Evolutionary conservation across 768 basidiomycete species (phyloP).

Genomic region (Amyloporia xantha): DNA sequence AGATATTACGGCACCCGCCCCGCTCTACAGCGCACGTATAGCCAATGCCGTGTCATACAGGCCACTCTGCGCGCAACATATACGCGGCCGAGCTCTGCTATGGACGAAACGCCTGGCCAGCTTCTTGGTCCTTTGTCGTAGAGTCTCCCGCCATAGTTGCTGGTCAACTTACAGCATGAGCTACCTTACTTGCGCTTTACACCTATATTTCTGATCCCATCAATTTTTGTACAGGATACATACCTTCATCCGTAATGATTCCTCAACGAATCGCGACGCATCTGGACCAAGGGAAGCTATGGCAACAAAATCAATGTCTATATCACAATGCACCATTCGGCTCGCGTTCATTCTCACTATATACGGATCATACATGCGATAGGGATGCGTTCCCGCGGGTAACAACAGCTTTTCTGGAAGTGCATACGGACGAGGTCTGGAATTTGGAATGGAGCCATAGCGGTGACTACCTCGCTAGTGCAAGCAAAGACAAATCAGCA

Average conservation of each 20-base stretch:
- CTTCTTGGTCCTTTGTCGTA: too few species aligned
- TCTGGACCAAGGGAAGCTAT: conserved; percentile 73
- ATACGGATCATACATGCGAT: conserved; percentile 80
- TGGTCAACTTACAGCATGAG: conserved; percentile 79
- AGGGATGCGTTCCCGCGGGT: conserved; percentile 76
- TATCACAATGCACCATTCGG: conserved; percentile 76
- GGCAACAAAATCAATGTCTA: conserved; percentile 76
- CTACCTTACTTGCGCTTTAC: conserved; percentile 3
- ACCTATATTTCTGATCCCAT: neutral
- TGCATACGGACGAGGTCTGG: conserved; percentile 94
- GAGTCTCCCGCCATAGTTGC: conserved; percentile 65
- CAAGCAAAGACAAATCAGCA: conserved; percentile 79
- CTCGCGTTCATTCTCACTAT: conserved; percentile 65
- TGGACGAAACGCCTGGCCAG: too few species aligned
- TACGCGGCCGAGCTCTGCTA: too few species aligned
- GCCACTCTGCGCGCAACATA: too few species aligned
- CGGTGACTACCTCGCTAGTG: conserved; percentile 78
- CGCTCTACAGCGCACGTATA: too few species aligned
- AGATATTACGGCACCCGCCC: too few species aligned
- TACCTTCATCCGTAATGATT: conserved; percentile 89
- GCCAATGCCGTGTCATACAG: too few species aligned
- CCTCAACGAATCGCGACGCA: conserved; percentile 85
- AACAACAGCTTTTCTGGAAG: conserved; percentile 79
- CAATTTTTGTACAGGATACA: conserved; percentile 52
- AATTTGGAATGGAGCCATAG: conserved; percentile 92